Base-by-base conservation (phyloP, 805 yeast species). In the Spathaspora passalidarum region DNA sequence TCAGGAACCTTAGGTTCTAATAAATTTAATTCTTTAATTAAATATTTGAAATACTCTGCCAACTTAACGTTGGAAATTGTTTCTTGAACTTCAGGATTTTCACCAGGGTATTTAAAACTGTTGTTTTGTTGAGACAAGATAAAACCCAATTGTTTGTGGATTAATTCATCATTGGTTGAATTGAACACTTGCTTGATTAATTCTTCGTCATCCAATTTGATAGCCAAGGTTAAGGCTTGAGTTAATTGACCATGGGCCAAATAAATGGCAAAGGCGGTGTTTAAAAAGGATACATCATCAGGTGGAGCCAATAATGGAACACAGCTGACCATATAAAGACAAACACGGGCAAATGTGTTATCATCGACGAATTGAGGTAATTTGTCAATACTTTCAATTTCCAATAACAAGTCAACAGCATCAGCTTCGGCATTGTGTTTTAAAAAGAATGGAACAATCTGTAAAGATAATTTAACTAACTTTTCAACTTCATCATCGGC, bases 401-500 rank as follows among this genome's bases (percentile, higher is more conserved):
- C 99, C 48, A 90, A 74, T 52, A 94, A 75, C 54, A 94, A 72
- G 68, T 94, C 99, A 20, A 94, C 96, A 1, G 99, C 99, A 62
- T 94, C 99, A 17, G 97, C 96, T 68, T 94, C 99, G 36, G 97
- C 98, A 62, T 94, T 92, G 69, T 92, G 97, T 60, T 88, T 82
- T 54, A 94, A 76, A 70, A 94, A 92, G 59, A 83, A 86, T 32
- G 96, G 97, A 34, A 88, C 91, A 55, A 94, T 83, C 55, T 84
- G 79, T 55, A 87, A 68, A 5, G 96, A 79, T 54, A 94, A 75
- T 40, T 78, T 73, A 45, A 86, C 66, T 51, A 94, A 72, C 36
- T 76, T 73, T 7, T 57, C 56, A 23, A 63, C 63, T 32, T 59
- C 53, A 4, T 47, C 61, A 44, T 71, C 75, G 40, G 69, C 69